Evolutionary conservation across 2,329 filamentous ascomycete species (phyloP).

Genomic region (Paramyrothecium roridum): DNA sequence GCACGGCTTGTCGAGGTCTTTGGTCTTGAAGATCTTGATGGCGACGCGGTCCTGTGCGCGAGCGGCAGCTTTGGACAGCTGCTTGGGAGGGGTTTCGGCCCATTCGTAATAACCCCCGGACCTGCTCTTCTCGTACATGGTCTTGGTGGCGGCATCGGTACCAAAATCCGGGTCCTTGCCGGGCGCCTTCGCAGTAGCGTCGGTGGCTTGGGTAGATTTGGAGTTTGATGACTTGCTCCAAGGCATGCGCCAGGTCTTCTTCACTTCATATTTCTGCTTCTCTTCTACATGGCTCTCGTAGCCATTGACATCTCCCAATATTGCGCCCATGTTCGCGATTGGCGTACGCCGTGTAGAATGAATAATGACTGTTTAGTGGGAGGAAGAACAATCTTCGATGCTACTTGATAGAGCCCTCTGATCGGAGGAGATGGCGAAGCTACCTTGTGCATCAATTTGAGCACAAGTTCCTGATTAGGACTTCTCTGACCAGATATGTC

Average conservation of each 20-base stretch:
- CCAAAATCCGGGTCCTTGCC: conserved; percentile 23
- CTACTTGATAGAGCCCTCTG: too few species aligned
- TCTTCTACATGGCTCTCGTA: neutral
- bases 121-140: conserved; percentile 33
- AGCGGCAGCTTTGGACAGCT: conserved; percentile 33
- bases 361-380: too few species aligned
- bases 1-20: conserved; percentile 35
- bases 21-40: conserved; percentile 44
- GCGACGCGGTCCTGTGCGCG: conserved; percentile 35
- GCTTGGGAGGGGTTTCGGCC: conserved; percentile 38
- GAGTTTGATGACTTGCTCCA: conserved; percentile 4
- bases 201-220: conserved; percentile 9
- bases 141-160: conserved; percentile 29
- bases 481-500: too few species aligned
- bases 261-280: neutral
- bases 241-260: neutral
- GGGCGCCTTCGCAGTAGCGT: conserved; percentile 3
- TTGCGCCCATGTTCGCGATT: neutral
- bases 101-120: conserved; percentile 26
- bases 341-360: neutral
- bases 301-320: neutral
- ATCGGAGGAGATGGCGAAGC: too few species aligned
- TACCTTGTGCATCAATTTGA: too few species aligned
- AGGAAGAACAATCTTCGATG: too few species aligned
- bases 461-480: too few species aligned